phyloP scores from a whole-genome alignment of 2,329 filamentous ascomycete genomes.

The Leptographium flavum region DNA sequence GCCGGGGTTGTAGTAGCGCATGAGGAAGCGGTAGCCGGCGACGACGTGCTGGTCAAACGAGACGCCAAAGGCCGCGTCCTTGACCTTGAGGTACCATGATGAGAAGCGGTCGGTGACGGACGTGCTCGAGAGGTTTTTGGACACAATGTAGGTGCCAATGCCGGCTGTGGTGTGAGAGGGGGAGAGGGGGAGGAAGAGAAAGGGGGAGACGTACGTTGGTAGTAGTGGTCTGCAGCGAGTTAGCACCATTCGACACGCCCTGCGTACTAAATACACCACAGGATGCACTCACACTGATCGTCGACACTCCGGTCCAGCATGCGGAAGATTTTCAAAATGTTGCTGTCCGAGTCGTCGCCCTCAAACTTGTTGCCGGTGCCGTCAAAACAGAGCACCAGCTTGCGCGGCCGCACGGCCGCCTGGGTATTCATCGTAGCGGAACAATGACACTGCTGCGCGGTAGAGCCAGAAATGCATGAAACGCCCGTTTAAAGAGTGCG shows the following conservation, averaged over 20 bases:
- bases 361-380: constrained; percentile 51
- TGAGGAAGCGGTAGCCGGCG: constrained; percentile 66
- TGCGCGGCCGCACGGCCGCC: constrained; percentile 16
- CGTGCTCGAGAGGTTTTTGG: constrained; percentile 43
- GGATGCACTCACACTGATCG: constrained; percentile 41
- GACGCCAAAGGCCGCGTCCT: constrained; percentile 66
- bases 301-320: constrained; percentile 50
- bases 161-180: constrained; percentile 30
- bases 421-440: too few relatives aligned
- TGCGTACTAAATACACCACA: too few relatives aligned
- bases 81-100: constrained; percentile 57
- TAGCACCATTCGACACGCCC: too few relatives aligned
- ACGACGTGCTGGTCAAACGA: constrained; percentile 76
- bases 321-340: constrained; percentile 56
- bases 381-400: constrained; percentile 48
- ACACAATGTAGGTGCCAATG: constrained; percentile 60
- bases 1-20: constrained; percentile 54
- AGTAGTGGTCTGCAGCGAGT: constrained; percentile 34
- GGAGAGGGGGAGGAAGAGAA: background rate
- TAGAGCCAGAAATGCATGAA: too few relatives aligned
- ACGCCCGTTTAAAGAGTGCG: too few relatives aligned
- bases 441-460: too few relatives aligned
- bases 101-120: constrained; percentile 40
- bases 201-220: constrained; percentile 33
- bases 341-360: constrained; percentile 48